Evolutionary conservation across 768 basidiomycete genomes (phyloP), one percentile per base, ranked within the genome.

Genomic region (Mycena rebaudengoi): DNA sequence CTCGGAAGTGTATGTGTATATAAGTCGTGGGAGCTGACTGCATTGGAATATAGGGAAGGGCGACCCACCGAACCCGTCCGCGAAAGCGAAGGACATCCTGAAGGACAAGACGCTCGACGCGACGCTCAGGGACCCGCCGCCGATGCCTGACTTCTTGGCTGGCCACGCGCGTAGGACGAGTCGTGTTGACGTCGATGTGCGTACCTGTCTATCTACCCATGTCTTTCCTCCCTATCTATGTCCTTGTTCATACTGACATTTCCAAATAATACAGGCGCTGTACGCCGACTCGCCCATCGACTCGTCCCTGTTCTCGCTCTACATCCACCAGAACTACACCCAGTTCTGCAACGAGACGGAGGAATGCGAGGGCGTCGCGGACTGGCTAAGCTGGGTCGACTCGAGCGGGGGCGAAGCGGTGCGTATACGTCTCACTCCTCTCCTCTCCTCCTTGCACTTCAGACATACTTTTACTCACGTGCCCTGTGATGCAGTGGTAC

Each of bases 281-380:
- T 92, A 91, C 71, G 86, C 90, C 1, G 91, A 95, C 72, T 92
- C 92, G 0, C 95, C 97, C 0, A 91, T 99, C 56, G 98, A 99
- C 76, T 88, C 94, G 1, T 94, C 93, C 2, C 80, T 98, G 2
- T 91, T 96, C 65, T 90, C 91, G 3, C 76, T 97, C 7, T 99
- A 98, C 73, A 82, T 96, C 10, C 98, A 99, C 68, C 96, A 99
- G 75, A 99, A 98, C 72, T 95, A 96, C 68, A 85, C 90, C 0
- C 89, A 91, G 58, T 99, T 94, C 71, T 96, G 93, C 71, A 79
- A 83, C 40, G 86, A 90, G 35, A 75, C 95, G 5, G 92, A 95
- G 7, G 84, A 98, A 53, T 89, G 88, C 67, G 85, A 84, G 5
- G 85, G 82, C 3, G 74, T 95, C 13, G 82, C 86, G 10, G 94